Base-by-base conservation (phyloP, 495 filamentous ascomycete species). In the Apodospora peruviana region DNA sequence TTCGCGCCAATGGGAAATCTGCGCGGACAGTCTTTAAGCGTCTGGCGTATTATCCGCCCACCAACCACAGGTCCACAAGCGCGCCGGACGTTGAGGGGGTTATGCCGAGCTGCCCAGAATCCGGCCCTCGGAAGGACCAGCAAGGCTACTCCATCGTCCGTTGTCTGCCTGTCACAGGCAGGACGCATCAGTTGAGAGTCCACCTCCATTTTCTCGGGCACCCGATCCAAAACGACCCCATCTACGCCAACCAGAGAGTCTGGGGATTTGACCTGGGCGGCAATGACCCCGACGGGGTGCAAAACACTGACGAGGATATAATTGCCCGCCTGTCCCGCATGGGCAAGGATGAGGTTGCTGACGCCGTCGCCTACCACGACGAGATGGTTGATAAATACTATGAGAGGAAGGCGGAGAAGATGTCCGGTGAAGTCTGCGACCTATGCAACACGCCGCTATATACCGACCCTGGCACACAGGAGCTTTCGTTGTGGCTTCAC, bases 161-260 rank as follows among this genome's bases (percentile, higher is more conserved):
- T 55, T 97, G 94, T 61, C 77, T 91, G 42, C 93, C 93, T 0
- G 77, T 96, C 18, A 98, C 93, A 0, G 93, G 93, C 0, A 81
- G 93, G 40, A 98, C 93, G 5, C 93, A 98, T 60, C 93, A 98
- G 61, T 80, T 98, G 17, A 81, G 93, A 20, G 94, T 98, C 10
- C 93, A 98, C 59, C 78, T 98, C 1, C 93, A 98, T 59, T 95
- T 86, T 61, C 70, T 98, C 10, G 93, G 93, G 8, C 86, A 98
- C 58, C 94, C 93, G 2, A 96, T 98, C 57, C 80, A 85, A 42
- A 97, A 97, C 62, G 93, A 98, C 61, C 93, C 93, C 3, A 98
- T 98, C 51, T 98, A 98, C 65, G 89, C 86, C 56, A 97, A 97
- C 59, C 84, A 87, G 48, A 80, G 80, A 40, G 93, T 97, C 17